These are phyloP conservation scores for Niebla homalea DNA, from an alignment of 495 filamentous ascomycete genomes.

Conservation along the genomic window DNA sequence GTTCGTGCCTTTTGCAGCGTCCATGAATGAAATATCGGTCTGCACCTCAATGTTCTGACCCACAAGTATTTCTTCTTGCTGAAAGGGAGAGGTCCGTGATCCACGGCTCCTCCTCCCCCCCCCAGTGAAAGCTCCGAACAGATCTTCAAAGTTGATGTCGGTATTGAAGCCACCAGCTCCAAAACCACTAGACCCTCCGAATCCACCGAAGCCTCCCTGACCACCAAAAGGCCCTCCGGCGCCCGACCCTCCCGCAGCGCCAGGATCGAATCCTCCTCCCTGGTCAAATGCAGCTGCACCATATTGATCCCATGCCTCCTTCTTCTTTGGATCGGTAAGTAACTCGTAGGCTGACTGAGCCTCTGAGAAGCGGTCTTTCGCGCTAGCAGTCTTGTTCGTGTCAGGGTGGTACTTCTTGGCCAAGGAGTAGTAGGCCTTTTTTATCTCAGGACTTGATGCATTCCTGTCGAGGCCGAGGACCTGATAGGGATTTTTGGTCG, in stretches of 20 bases:
- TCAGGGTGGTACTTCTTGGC: slow-evolving; percentile 99
- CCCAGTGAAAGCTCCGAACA: slow-evolving; percentile 78
- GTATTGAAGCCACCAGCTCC: slow-evolving; percentile 52
- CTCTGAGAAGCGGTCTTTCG: slow-evolving; percentile 88
- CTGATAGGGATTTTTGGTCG: slow-evolving; percentile 72
- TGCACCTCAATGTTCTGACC: slow-evolving; percentile 93
- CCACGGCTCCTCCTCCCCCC: slow-evolving; percentile 46
- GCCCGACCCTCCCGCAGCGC: slow-evolving; percentile 46
- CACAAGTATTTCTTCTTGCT: slow-evolving; percentile 61
- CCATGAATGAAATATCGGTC: slow-evolving; percentile 84
- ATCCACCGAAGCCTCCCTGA: slow-evolving; percentile 37
- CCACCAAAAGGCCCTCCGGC: slow-evolving; percentile 40
- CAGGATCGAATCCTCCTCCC: slow-evolving; percentile 51
- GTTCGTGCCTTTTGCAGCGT: slow-evolving; percentile 76
- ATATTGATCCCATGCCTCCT: slow-evolving; percentile 78
- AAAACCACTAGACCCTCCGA: slow-evolving; percentile 49
- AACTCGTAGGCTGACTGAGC: slow-evolving; percentile 88
- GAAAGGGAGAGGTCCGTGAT: slow-evolving; percentile 43
- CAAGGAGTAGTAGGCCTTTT: slow-evolving; percentile 94
- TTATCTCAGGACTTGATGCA: slow-evolving; percentile 78
- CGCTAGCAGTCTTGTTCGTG: slow-evolving; percentile 83
- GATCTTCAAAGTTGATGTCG: slow-evolving; percentile 88
- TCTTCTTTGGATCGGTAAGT: slow-evolving; percentile 81
- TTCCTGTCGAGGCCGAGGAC: slow-evolving; percentile 69
- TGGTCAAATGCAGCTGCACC: slow-evolving; percentile 83